Conservation (phyloP, 2,329 filamentous ascomycete species). For the Xylariaceae sp. region DNA sequence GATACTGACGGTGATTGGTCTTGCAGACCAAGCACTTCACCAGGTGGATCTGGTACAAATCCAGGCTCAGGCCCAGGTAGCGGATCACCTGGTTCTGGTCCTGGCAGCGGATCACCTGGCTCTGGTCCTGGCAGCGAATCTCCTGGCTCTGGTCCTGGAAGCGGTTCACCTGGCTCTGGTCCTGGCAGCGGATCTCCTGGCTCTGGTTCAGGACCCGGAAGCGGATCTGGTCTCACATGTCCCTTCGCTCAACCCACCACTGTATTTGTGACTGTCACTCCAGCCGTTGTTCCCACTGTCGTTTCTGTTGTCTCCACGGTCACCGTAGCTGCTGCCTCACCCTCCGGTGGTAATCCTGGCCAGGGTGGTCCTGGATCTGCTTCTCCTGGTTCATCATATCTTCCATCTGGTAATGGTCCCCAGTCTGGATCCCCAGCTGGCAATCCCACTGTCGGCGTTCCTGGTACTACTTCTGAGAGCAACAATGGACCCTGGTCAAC, state of each 20-base stretch:
- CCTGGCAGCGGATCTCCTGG: neutral
- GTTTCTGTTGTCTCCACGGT: conserved; percentile 31
- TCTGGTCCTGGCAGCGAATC: conserved; percentile 8
- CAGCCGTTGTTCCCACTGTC: conserved; percentile 28
- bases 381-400: conserved; percentile 15
- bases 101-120: conserved; percentile 8
- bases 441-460: conserved; percentile 17
- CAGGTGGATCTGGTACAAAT: no score
- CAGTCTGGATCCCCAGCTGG: conserved; percentile 20
- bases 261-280: conserved; percentile 45
- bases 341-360: conserved; percentile 13
- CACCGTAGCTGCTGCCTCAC: conserved; percentile 20
- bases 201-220: conserved; percentile 9
- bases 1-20: conserved; percentile 1
- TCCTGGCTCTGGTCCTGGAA: conserved; percentile 2
- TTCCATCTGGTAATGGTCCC: conserved; percentile 17
- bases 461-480: conserved; percentile 14
- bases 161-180: conserved; percentile 1
- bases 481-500: conserved; percentile 24
- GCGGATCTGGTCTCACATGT: conserved; percentile 33
- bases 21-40: neutral
- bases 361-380: conserved; percentile 15
- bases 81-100: neutral
- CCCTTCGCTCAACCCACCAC: conserved; percentile 38
- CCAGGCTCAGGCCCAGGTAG: no score